Evolutionary conservation across 345 rosid species (phyloP), one percentile per base, ranked within the genome.

Genomic region (Lumnitzera racemosa): DNA sequence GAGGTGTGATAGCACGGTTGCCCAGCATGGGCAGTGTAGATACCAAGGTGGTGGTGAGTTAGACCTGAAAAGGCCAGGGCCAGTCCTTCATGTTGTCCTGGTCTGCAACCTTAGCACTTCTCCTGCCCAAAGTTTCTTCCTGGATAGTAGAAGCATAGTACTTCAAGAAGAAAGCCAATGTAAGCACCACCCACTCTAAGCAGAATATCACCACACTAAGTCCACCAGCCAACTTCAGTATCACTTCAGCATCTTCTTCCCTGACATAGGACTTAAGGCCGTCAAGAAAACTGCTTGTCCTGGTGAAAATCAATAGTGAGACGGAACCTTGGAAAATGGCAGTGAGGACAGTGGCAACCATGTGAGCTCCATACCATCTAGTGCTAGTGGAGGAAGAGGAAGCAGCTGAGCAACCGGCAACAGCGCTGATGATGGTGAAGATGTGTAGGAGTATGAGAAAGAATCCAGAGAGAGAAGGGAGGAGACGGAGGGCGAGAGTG

Each of bases 291-390:
- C 80, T 78, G n/a, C 71, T 63, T 0, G 97, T 87, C 57, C 88
- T 78, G 46, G 71, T 83, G 69, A 89, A 85, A 57, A 89, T 83
- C 67, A 91, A 58, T 17, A 91, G 89, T 2, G 96, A 85, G 5
- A 89, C 84, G 0, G 98, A 92, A 0, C 98, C 98, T 59, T 92
- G 96, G 72, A 92, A 92, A 8, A 92, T 92, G 4, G 97, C 98
- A 0, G 97, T 81, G 31, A 87, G 75, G 43, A 89, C 94, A 0
- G 97, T 81, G 14, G 84, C 78, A 27, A 89, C 91, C 98, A 92
- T 83, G 80, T 87, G 94, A 5, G 91, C 83, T 1, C 85, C 86
- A 15, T 87, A 89, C 96, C 98, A 91, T 51, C 79, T 49, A 54
- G 61, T 63, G 1, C 63, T 46, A 24, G 73, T 69, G 4, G 77